phyloP scores from a whole-genome alignment of 805 yeast genomes.

The Zygosaccharomyces siamensis region DNA sequence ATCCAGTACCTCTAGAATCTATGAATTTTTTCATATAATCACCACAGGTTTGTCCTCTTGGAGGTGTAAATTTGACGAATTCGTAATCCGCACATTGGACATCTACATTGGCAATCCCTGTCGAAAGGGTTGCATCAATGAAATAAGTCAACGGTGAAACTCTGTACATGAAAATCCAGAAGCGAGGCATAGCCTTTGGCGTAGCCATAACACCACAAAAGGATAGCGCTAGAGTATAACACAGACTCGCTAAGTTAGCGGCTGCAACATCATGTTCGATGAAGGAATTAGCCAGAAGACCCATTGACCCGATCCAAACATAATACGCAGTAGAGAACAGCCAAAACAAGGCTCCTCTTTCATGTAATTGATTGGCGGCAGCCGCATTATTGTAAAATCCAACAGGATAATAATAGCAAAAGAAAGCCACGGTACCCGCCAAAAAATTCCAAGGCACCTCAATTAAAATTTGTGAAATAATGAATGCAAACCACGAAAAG shows the following conservation, averaged over 20 bases:
- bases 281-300: constrained; percentile 55
- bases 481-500: constrained; percentile 60
- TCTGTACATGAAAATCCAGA: constrained; percentile 78
- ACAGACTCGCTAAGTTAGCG: constrained; percentile 51
- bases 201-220: constrained; percentile 79
- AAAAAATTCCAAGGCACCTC: constrained; percentile 63
- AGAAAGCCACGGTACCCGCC: constrained; percentile 56
- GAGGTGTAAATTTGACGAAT: constrained; percentile 46
- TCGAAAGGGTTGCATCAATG: constrained; percentile 49
- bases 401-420: constrained; percentile 68
- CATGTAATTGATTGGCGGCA: constrained; percentile 42
- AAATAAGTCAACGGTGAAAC: constrained; percentile 66
- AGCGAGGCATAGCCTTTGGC: constrained; percentile 55
- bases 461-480: constrained; percentile 55
- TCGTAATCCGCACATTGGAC: constrained; percentile 49
- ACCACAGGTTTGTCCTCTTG: constrained; percentile 54
- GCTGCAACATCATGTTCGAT: constrained; percentile 57
- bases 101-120: constrained; percentile 48
- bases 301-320: constrained; percentile 53
- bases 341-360: constrained; percentile 56
- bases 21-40: constrained; percentile 43
- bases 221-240: constrained; percentile 57
- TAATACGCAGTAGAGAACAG: constrained; percentile 43
- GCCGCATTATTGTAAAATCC: constrained; percentile 60
- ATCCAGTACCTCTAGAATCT: constrained; percentile 41